Evolutionary conservation across 257 asterid species (phyloP).

Genomic region (Schizonepeta tenuifolia): DNA sequence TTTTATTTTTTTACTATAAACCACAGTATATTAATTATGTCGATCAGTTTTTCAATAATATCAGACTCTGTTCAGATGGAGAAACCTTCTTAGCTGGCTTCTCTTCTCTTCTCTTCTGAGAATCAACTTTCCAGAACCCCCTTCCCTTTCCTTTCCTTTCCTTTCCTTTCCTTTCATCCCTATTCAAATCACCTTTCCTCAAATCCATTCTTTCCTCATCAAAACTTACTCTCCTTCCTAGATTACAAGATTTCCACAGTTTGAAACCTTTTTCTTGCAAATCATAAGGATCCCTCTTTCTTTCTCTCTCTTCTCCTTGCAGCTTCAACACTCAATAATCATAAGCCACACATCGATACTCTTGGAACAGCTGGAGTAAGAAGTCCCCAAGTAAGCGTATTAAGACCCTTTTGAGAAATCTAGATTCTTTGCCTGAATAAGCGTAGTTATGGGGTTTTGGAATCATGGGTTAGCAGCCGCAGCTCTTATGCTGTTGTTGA

Average conservation of each 20-base stretch:
- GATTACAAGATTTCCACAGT: background rate
- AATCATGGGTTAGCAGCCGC: conserved; percentile 31
- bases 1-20: background rate
- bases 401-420: background rate
- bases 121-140: conserved; percentile 23
- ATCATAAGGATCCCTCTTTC: conserved; percentile 15
- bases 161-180: conserved; percentile 29
- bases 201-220: background rate
- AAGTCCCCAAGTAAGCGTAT: too few species aligned
- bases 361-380: too few species aligned
- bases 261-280: conserved; percentile 9
- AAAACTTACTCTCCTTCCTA: background rate
- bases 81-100: conserved; percentile 28
- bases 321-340: background rate
- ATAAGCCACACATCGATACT: background rate
- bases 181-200: background rate
- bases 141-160: conserved; percentile 23
- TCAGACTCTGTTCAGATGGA: background rate
- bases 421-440: background rate
- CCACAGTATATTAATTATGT: background rate
- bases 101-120: background rate
- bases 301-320: background rate
- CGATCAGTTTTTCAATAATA: background rate
- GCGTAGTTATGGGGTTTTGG: conserved; percentile 15
- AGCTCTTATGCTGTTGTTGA: conserved; percentile 33